Base-by-base conservation (phyloP, 192 early-diverging fungal genomes). In the Umbelopsis isabellina region DNA sequence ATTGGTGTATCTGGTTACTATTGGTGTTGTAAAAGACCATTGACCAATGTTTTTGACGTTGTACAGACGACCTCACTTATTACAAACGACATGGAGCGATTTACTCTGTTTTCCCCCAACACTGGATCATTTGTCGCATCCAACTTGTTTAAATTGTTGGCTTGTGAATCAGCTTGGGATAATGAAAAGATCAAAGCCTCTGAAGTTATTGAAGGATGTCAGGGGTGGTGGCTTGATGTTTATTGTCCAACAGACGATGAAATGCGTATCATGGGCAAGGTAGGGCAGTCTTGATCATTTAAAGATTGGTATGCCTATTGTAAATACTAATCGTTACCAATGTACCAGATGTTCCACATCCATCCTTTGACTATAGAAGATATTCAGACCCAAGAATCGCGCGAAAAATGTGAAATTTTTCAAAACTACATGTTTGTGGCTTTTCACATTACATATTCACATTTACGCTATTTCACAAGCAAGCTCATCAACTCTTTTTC, bases 291-390 rank as follows among this genome's bases (percentile, higher is more conserved):
- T 23, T 50, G 22, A 55, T 41, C 18, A 25, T n/a, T n/a, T 30
- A 30, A 30, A 30, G 27, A 30, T 2, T 30, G 27, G 3, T 30
- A 30, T 30, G 1, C 27, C 27, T 20, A 16, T 72, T 23, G 21
- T n/a, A 3, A n/a, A 50, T 20, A 20, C 30, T 21, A 61, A 2
- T 41, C 12, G 16, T 23, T 74, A 30, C 18, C 22, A 37, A 1
- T 22, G 16, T 53, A 58, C 33, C 71, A 88, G 80, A 82, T 94
- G 20, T 95, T 96, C 66, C 87, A 82, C 23, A 89, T 98, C 25
- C 96, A 98, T 76, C 93, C 95, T 35, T 78, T 98, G 48, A 96
- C 96, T 3, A 85, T 84, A 47, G 95, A 98, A 75, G 95, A 97
- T 75, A 95, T 98, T 75, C 74, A 85, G 66, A 89, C 88, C 20